Base-by-base conservation (phyloP, 306 rosid species). In the Astragalus glycyphyllos region DNA sequence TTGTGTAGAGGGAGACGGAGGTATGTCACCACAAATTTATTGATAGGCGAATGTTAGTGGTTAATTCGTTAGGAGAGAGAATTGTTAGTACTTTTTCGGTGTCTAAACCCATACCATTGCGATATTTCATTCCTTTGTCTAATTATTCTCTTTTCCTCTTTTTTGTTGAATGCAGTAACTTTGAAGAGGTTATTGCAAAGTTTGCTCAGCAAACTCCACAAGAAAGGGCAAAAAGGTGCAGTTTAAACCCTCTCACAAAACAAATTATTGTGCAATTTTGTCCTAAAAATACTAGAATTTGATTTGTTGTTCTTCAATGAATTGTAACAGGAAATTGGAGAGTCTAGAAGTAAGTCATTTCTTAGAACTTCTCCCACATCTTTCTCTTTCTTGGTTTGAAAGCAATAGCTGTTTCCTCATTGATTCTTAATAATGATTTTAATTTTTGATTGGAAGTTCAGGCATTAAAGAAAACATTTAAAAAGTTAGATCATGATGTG, bases 201-300 rank as follows among this genome's bases (percentile, higher is more conserved):
- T 90, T 90, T 73, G 81, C 92, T 26, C 97, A 90, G 65, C 83
- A 84, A 48, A 84, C 95, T 67, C 88, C 95, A 5, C 97, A 88
- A 26, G 97, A 90, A 84, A 86, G 92, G 62, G 85, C 92, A 29
- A 88, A 88, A 74, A 88, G 92, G 97, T 88, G 68, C 1, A 29
- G 17, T 48, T 65, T 45, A 68, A 1, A 35, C 45, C 45, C 47
- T 65, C 13, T 11, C 14, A 44, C 7, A 44, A 65, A 46, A 11
- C 9, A 63, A 23, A n/a, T 50, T 53, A 10, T 34, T 68, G 7
- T 59, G 55, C 38, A 55, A 11, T 64, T 64, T 62, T 55, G 0
- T 47, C 5, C 11, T 9, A 7, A 64, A 34, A 29, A 5, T 42
- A 47, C 77, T 23, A 44, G 11, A 65, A 32, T 50, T 51, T 77